phyloP scores from a whole-genome alignment of 768 basidiomycete species.

The Boletus pseudo-olivaceus region DNA sequence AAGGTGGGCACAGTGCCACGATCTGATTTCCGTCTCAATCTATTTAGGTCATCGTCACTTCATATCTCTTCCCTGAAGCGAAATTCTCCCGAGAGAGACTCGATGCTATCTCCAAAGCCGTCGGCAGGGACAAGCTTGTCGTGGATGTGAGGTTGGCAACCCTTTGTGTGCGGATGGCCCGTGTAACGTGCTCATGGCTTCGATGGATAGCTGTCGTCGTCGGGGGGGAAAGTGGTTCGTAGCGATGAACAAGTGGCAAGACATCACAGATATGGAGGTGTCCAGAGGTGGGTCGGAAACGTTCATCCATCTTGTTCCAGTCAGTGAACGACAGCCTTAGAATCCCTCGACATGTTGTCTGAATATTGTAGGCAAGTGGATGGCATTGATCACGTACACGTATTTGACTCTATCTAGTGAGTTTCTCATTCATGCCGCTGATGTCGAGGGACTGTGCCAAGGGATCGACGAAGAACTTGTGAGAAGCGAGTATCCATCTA shows the following conservation, averaged over 20 bases:
- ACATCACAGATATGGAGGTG: conserved; percentile 92
- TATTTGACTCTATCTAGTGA: conserved; percentile 53
- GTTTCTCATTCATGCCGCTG: conserved; percentile 95
- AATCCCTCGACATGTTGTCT: conserved; percentile 71
- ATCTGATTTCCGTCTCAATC: conserved; percentile 6
- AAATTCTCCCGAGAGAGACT: conserved; percentile 77
- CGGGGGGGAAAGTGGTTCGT: conserved; percentile 80
- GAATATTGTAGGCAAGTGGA: conserved; percentile 70
- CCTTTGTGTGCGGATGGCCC: not conserved
- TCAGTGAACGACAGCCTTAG: conserved; percentile 37
- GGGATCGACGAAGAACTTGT: conserved; percentile 94
- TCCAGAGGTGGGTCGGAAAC: conserved; percentile 55
- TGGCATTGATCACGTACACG: not conserved
- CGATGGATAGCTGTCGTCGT: conserved; percentile 67
- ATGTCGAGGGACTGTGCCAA: conserved; percentile 95
- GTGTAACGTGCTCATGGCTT: not conserved
- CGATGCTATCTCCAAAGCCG: conserved; percentile 50
- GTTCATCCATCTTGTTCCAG: not conserved
- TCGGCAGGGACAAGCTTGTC: conserved; percentile 86
- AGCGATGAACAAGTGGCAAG: conserved; percentile 99
- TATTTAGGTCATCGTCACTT: conserved; percentile 91
- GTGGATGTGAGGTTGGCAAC: conserved; percentile 83
- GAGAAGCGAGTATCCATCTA: conserved; percentile 45
- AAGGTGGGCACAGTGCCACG: conserved; percentile 53
- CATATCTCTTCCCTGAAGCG: conserved; percentile 84